These are phyloP conservation scores for Eucalyptus erythrocorys DNA, from an alignment of 345 rosid species.

Conservation along the genomic window DNA sequence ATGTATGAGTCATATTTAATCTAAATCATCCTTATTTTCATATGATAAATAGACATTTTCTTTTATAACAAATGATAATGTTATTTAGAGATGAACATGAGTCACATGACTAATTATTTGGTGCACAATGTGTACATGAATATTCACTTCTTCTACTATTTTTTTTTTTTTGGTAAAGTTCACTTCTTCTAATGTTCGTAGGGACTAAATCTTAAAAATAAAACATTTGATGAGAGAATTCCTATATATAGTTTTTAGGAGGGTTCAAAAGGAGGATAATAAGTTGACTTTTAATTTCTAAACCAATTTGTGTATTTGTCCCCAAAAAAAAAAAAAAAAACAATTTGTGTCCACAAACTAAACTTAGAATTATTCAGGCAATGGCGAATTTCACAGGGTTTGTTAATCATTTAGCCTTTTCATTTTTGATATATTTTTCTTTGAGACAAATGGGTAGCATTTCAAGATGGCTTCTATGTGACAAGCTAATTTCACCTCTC, in stretches of 20 bases:
- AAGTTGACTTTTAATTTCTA: no score
- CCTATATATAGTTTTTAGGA: no score
- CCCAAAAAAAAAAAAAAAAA: no score
- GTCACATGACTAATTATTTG: neutral
- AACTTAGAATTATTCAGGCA: neutral
- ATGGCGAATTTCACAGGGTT: neutral
- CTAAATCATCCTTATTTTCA: no score
- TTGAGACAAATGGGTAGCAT: neutral
- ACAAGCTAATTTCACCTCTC: neutral
- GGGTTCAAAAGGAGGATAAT: neutral
- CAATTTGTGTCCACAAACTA: neutral
- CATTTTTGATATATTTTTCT: neutral
- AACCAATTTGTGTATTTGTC: no score
- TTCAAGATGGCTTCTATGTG: neutral
- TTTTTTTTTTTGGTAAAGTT: no score
- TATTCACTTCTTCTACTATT: no score
- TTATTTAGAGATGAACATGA: neutral
- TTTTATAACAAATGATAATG: neutral
- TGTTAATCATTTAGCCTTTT: neutral
- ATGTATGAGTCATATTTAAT: neutral
- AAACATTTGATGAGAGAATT: no score
- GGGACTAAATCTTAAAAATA: neutral
- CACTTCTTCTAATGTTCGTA: neutral
- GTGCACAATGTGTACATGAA: neutral
- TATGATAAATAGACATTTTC: no score